Evolutionary conservation across 2,329 filamentous ascomycete genomes (phyloP), one percentile per base, ranked within the genome.

Genomic region (Phoma sp.): DNA sequence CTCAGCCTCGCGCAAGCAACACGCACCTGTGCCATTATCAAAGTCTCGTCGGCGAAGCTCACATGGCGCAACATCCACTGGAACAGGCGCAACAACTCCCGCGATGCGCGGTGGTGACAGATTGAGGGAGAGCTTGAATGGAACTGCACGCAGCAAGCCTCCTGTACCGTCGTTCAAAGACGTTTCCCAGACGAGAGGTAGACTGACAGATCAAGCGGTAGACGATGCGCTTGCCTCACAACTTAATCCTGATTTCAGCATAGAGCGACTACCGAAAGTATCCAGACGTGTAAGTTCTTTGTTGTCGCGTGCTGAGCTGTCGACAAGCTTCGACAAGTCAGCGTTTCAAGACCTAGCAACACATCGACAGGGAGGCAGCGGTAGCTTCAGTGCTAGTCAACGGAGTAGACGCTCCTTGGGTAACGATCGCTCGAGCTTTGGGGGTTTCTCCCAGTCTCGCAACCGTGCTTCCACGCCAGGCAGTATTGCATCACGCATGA

Each of bases 201-300:
- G 67, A 23, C 61, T 73, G 10, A 70, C 70, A 33, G 70, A 74
- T 30, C 70, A 76, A 49, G 72, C 71, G 35, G 78, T 79, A 14
- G 79, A 81, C 58, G 76, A 78, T 48, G 76, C 69, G 7, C 78
- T 82, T 65, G 78, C 77, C 9, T 80, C 78, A 6, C 79, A 79
- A 45, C 73, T 82, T 49, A 80, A 82, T 54, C 79, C 79, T 14
- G 79, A 80, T 45, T 80, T 74, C 45, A 74, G 77, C 36, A 68
- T 72, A 50, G 78, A 82, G 29, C 80, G 82, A 25, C 80, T 82
- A 41, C 81, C 82, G 14, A 83, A 82, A 59, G 82, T 85, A 38
- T 86, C 84, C n/a, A 86, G 95, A 38, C 86, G 95, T 45, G 89
- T 98, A 24, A 99, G 95, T 77, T 98, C 93, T 13, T 84, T 96